Evolutionary conservation across 345 rosid species (phyloP).

Genomic region (Mangifera indica): DNA sequence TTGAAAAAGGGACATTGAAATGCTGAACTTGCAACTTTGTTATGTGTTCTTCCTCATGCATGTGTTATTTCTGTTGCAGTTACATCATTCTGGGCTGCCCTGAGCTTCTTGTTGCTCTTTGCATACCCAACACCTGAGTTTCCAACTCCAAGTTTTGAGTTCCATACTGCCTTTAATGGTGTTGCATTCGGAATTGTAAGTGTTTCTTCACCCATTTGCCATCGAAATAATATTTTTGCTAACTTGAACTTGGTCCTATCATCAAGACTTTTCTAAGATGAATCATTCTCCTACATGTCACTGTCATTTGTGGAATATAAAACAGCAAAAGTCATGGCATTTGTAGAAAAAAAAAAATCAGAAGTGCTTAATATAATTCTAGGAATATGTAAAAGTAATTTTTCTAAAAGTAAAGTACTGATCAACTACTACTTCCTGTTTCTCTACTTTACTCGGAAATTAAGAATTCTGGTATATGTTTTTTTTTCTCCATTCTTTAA

Average conservation of each 20-base stretch:
- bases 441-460: not conserved
- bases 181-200: slow-evolving; percentile 95
- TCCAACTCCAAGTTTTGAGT: slow-evolving; percentile 97
- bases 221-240: slow-evolving; percentile 3
- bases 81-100: slow-evolving; percentile 76
- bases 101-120: slow-evolving; percentile 86
- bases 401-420: not conserved
- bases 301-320: not conserved
- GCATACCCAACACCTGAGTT: slow-evolving; percentile 95
- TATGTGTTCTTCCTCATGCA: slow-evolving; percentile 9
- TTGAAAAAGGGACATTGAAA: not conserved
- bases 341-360: not conserved
- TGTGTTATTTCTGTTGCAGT: slow-evolving; percentile 48
- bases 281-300: not conserved
- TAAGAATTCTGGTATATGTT: not conserved
- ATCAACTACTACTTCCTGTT: not conserved
- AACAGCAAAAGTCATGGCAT: not conserved
- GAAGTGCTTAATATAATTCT: not conserved
- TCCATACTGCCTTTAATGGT: slow-evolving; percentile 87
- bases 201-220: slow-evolving; percentile 2
- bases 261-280: not conserved
- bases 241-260: not conserved
- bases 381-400: not conserved
- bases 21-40: slow-evolving; percentile 4
- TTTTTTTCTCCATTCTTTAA: not conserved